phyloP scores from a whole-genome alignment of 2,329 filamentous ascomycete species.

The Calonectria crousiana region DNA sequence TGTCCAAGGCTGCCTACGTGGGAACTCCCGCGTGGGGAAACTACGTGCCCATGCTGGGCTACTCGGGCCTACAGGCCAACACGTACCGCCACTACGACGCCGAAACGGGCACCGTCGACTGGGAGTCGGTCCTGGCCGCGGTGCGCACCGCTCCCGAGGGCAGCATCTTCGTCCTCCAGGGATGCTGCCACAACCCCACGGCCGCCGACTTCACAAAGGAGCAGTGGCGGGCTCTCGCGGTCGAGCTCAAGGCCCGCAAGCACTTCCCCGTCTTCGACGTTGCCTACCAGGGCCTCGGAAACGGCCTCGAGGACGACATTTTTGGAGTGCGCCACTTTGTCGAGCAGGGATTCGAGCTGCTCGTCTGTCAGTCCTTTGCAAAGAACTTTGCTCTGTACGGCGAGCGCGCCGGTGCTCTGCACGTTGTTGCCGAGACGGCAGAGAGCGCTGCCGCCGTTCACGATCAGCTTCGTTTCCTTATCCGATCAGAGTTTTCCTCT shows the following conservation, averaged over 20 bases:
- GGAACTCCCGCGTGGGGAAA: slow-evolving; percentile 48
- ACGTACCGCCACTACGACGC: slow-evolving; percentile 49
- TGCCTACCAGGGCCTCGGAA: slow-evolving; percentile 53
- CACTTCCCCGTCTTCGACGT: slow-evolving; percentile 52
- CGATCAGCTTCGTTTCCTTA: slow-evolving; percentile 30
- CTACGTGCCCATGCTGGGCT: slow-evolving; percentile 47
- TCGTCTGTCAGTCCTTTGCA: slow-evolving; percentile 53
- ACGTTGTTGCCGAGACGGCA: slow-evolving; percentile 20
- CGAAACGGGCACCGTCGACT: slow-evolving; percentile 41
- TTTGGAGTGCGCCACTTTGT: slow-evolving; percentile 44
- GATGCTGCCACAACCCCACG: slow-evolving; percentile 53
- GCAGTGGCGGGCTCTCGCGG: slow-evolving; percentile 48
- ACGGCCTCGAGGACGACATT: slow-evolving; percentile 49
- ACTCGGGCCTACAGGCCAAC: slow-evolving; percentile 44
- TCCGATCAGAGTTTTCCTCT: slow-evolving; percentile 31
- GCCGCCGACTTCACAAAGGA: slow-evolving; percentile 47
- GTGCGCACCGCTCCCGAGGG: slow-evolving; percentile 41
- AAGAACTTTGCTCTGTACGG: slow-evolving; percentile 55
- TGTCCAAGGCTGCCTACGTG: slow-evolving; percentile 44
- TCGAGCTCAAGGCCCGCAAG: slow-evolving; percentile 13
- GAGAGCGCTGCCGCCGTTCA: slow-evolving; percentile 17
- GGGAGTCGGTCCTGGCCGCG: slow-evolving; percentile 39
- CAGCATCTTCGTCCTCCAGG: slow-evolving; percentile 52
- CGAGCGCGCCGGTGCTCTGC: slow-evolving; percentile 48
- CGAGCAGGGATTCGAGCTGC: slow-evolving; percentile 44